phyloP scores from a whole-genome alignment of 345 rosid genomes.

The Bruguiera parviflora region DNA sequence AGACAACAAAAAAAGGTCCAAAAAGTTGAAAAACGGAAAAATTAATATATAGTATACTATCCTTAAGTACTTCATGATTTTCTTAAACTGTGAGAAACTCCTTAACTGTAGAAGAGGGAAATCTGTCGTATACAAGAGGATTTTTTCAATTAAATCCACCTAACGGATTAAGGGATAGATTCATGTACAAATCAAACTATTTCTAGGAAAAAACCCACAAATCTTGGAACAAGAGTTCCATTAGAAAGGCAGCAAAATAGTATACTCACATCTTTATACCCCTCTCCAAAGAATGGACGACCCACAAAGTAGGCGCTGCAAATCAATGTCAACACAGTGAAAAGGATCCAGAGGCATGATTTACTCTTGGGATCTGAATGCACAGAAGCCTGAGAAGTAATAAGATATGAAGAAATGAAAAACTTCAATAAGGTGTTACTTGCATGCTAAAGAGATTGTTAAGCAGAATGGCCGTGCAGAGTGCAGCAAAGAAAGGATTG shows the following conservation, averaged over 20 bases:
- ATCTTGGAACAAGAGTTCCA: neutral
- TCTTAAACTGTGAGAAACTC: too few relatives aligned
- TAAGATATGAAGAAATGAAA: neutral
- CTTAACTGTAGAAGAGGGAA: too few relatives aligned
- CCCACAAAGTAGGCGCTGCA: constrained; percentile 60
- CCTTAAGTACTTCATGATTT: too few relatives aligned
- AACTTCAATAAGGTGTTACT: neutral
- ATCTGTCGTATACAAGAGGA: too few relatives aligned
- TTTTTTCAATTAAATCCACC: too few relatives aligned
- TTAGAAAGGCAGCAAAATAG: constrained; percentile 9
- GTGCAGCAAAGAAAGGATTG: neutral
- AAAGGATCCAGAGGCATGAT: constrained; percentile 52
- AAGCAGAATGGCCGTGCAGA: neutral
- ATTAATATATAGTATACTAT: too few relatives aligned
- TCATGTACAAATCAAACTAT: neutral
- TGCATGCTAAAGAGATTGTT: neutral
- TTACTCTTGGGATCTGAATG: constrained; percentile 46
- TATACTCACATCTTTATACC: constrained; percentile 55
- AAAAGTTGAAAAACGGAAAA: neutral
- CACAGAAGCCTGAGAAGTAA: constrained; percentile 37
- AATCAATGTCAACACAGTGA: constrained; percentile 43
- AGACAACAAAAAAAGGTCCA: neutral
- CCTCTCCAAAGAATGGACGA: constrained; percentile 38
- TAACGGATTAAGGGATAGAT: too few relatives aligned
- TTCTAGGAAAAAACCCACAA: neutral